Evolutionary conservation across 768 basidiomycete genomes (phyloP), one percentile per base, ranked within the genome.

Genomic region (Hemileccinum impolitum): DNA sequence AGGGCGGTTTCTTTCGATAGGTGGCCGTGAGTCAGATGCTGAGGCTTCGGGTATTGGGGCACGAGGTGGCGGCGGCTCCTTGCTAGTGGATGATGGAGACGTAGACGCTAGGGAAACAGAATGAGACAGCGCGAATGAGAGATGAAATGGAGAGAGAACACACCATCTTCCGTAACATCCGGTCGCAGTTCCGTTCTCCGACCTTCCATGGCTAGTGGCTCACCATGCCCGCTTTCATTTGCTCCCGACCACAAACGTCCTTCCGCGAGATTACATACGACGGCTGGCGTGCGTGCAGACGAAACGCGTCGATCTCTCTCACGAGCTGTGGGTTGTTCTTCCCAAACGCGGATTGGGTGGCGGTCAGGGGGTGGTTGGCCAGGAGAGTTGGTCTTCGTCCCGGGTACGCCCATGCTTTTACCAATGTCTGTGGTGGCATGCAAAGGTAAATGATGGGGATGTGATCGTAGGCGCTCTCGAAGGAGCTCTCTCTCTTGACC

Each of bases 291-390:
- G 25, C 26, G 46, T 37, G 42, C 25, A 13, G 53, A 59, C 12
- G 57, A 54, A 50, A 59, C 37, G 25, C 43, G 60, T 35, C 30
- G 54, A 37, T 47, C 18, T 47, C 39, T 35, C 25, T 51, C 60
- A 38, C 47, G 55, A 39, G 21, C 4, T 25, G 39, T 40, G 2
- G 54, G 49, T 32, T 45, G 54, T 5, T 60, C 62, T 52, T 63
- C 62, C 62, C 62, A 63, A 43, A 63, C 57, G n/a, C 62, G 63
- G 31, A 60, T 51, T 42, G 63, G 63, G 26, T 54, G 58, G 36
- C 52, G 60, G 31, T 62, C 56, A 12, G 14, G 23, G 25, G n/a
- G 37, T 48, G 41, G 48, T 15, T 39, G 52, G 32, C n/a, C 0
- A 12, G 30, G 31, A 35, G 41, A 35, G 35, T 40, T 37, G 6